Evolutionary conservation across 441 rosid species (phyloP).

Genomic region (Bruguiera hainesii): DNA sequence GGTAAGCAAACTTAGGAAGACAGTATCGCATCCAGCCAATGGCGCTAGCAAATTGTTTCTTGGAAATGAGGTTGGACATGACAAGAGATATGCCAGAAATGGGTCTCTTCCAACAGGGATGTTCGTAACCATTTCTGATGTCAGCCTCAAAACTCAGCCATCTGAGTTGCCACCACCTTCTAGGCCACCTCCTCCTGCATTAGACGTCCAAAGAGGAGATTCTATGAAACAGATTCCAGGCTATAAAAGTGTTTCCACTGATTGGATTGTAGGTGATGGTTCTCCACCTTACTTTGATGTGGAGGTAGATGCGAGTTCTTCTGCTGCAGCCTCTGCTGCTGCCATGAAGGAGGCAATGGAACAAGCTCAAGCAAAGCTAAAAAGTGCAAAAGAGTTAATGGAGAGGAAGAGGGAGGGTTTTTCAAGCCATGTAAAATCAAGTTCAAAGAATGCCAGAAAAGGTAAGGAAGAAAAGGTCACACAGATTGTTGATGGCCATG

Average conservation of each 20-base stretch:
- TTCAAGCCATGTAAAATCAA: slow-evolving; percentile 27
- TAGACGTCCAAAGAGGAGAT: slow-evolving; percentile 38
- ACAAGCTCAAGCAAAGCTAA: slow-evolving; percentile 68
- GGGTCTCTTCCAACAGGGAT: slow-evolving; percentile 39
- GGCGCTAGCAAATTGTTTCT: slow-evolving; percentile 22
- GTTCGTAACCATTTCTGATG: slow-evolving; percentile 75
- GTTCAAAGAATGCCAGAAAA: slow-evolving; percentile 32
- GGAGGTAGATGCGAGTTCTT: slow-evolving; percentile 76
- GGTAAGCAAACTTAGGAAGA: slow-evolving; percentile 45
- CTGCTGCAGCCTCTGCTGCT: slow-evolving; percentile 70
- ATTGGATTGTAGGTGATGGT: slow-evolving; percentile 39
- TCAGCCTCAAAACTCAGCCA: slow-evolving; percentile 77
- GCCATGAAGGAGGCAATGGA: slow-evolving; percentile 83
- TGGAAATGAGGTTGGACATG: slow-evolving; percentile 29
- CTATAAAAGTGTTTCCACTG: slow-evolving; percentile 37
- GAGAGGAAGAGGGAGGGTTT: slow-evolving; percentile 59
- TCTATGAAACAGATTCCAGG: slow-evolving; percentile 30
- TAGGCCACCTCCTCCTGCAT: slow-evolving; percentile 64
- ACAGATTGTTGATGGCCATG: slow-evolving; percentile 17
- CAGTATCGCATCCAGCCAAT: slow-evolving; percentile 42
- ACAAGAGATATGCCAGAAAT: slow-evolving; percentile 34
- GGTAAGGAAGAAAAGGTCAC: slow-evolving; percentile 35
- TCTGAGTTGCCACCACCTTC: slow-evolving; percentile 81
- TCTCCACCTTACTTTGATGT: slow-evolving; percentile 82
- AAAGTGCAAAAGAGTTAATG: slow-evolving; percentile 59